Conservation (phyloP, 2,329 filamentous ascomycete species). For the Beauveria sp. region DNA sequence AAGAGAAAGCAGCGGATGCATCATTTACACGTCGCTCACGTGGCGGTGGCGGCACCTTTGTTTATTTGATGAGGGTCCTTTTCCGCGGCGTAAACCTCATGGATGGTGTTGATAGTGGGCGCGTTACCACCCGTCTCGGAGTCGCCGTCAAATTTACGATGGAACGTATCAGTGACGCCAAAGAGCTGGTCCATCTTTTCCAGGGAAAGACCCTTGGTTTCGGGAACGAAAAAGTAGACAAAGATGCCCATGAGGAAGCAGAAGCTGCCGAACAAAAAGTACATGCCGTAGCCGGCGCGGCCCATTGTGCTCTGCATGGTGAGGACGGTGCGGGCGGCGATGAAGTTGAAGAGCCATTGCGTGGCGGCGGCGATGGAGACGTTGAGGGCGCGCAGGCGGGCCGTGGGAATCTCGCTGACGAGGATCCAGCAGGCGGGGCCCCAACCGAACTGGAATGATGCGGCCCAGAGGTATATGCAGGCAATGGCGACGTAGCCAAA, state of each 20-base stretch:
- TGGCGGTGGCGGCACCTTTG: too few relatives aligned
- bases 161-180: constrained; percentile 42
- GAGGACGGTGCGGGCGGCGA: constrained; percentile 59
- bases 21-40: not conserved
- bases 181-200: constrained; percentile 63
- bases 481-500: constrained; percentile 65
- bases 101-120: not conserved
- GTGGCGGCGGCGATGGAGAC: constrained; percentile 61
- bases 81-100: not conserved
- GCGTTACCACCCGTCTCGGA: constrained; percentile 16
- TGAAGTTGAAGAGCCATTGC: constrained; percentile 69
- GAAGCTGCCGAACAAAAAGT: constrained; percentile 63
- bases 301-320: constrained; percentile 56
- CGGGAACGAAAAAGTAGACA: constrained; percentile 60
- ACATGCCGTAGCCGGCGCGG: constrained; percentile 45
- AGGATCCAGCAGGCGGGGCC: constrained; percentile 68
- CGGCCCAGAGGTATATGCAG: constrained; percentile 66
- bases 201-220: constrained; percentile 60
- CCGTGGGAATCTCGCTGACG: constrained; percentile 59
- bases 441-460: constrained; percentile 63
- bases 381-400: constrained; percentile 57
- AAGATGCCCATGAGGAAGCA: constrained; percentile 58
- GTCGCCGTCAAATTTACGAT: constrained; percentile 25
- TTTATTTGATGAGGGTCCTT: not conserved
- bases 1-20: not conserved